Base-by-base conservation (phyloP, 2,329 filamentous ascomycete species). In the Ceratocystis eucalypticola region DNA sequence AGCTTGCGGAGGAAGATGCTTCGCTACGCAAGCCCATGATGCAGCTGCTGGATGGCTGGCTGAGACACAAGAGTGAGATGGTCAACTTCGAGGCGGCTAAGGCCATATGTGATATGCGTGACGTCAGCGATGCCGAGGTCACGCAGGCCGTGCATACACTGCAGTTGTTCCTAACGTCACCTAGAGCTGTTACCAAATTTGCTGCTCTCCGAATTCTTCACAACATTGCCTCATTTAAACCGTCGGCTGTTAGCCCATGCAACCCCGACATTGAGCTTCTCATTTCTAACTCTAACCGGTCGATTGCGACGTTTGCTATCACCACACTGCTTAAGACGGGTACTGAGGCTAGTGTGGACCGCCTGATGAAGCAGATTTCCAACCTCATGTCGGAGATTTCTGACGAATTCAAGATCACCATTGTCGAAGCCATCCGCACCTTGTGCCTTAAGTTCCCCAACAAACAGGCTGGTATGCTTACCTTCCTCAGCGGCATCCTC, bases 401-500 rank as follows among this genome's bases (percentile, higher is more conserved):
- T 5, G 94, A 99, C 74, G 94, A 99, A 76, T 99, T 99, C 82
- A 99, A 97, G 82, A 96, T 99, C 71, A 99, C 94, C n/a, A 96
- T 99, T 72, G 93, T 99, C 55, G 94, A 99, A 76, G 94, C 94
- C 53, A 96, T 99, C 73, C 88, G 94, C 69, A 97, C 94, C 2
- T 80, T 99, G 50, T 97, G 93, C 75, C 81, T 99, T 71, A 99
- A 99, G 78, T 99, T 99, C 79, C 94, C 94, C 44, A 92, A 85
- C 79, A 99, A 99, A 79, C 94, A 99, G 78, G 93, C 93, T 61
- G 92, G 91, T 69, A 97, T 99, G 92, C 86, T 99, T 64, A 86
- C 90, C 63, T 99, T 99, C 84, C 84, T 99, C 61, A 96, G 93
- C 73, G 90, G 92, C n/a, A 96, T 97, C 67, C 80, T 99, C 64